These are phyloP conservation scores for Arthrobotrys megalospora DNA, from an alignment of 2,329 filamentous ascomycete genomes.

Conservation along the genomic window DNA sequence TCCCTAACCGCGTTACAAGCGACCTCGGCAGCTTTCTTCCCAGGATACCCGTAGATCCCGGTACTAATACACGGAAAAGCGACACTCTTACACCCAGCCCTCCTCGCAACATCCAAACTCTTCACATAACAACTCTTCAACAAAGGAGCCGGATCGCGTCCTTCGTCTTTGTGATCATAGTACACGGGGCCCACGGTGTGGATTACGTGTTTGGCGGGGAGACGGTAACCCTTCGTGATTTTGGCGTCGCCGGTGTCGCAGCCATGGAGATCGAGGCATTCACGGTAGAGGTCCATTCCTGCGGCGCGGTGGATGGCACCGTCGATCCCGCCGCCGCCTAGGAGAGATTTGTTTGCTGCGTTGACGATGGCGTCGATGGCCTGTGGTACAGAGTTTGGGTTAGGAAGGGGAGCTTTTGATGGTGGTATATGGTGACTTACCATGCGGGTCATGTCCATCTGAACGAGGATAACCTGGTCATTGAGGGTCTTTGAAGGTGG, in stretches of 20 bases:
- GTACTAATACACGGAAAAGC: slow-evolving; percentile 91
- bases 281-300: slow-evolving; percentile 77
- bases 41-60: slow-evolving; percentile 90
- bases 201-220: slow-evolving; percentile 85
- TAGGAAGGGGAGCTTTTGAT: neutral
- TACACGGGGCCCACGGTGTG: slow-evolving; percentile 93
- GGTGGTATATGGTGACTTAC: slow-evolving; percentile 11
- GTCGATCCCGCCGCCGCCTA: slow-evolving; percentile 92
- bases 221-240: slow-evolving; percentile 82
- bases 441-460: slow-evolving; percentile 44
- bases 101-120: slow-evolving; percentile 80
- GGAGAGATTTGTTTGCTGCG: slow-evolving; percentile 83
- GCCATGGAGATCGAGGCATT: slow-evolving; percentile 80
- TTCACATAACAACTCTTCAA: slow-evolving; percentile 77
- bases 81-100: slow-evolving; percentile 77
- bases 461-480: slow-evolving; percentile 33
- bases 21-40: slow-evolving; percentile 77
- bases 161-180: slow-evolving; percentile 66
- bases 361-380: slow-evolving; percentile 74
- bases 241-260: slow-evolving; percentile 85
- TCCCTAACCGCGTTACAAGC: slow-evolving; percentile 75
- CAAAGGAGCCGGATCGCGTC: slow-evolving; percentile 67
- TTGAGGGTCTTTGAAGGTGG: slow-evolving; percentile 32
- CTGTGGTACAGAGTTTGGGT: neutral
- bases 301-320: slow-evolving; percentile 89